Percentiles rank a stretch among this genome's conserved stretches.
These are phyloP conservation scores for Cladosporium sp. DNA, from an alignment of 2,329 filamentous ascomycete genomes.

Conservation along the genomic window DNA sequence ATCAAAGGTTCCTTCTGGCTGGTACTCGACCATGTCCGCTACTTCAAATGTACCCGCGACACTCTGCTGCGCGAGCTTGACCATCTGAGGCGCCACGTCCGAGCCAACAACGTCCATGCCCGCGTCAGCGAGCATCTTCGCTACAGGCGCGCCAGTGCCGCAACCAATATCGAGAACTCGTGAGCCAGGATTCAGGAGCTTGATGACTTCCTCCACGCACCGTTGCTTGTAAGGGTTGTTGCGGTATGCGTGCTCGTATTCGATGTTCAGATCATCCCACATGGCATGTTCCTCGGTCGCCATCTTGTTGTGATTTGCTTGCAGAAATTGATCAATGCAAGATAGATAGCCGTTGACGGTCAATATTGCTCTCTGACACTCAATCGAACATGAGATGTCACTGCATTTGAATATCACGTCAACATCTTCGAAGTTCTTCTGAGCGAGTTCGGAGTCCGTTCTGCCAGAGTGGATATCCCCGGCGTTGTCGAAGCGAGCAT, in stretches of 20 bases:
- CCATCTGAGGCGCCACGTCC: slow-evolving; percentile 31
- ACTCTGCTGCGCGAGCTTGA: slow-evolving; percentile 20
- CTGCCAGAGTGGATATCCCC: not conserved
- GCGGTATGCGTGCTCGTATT: slow-evolving; percentile 28
- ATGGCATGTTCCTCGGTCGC: slow-evolving; percentile 10
- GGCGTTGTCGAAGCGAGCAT: no score
- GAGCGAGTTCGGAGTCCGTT: no score
- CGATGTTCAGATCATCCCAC: slow-evolving; percentile 24
- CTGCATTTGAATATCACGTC: no score
- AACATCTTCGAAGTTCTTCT: no score
- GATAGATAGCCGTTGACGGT: no score
- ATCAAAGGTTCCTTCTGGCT: slow-evolving; percentile 21
- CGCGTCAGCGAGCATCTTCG: slow-evolving; percentile 25
- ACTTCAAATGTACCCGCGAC: slow-evolving; percentile 22
- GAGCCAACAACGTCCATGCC: slow-evolving; percentile 27
- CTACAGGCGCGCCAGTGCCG: slow-evolving; percentile 31
- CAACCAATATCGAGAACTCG: slow-evolving; percentile 25
- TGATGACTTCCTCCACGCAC: slow-evolving; percentile 17
- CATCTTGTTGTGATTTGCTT: not conserved
- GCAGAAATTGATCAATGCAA: not conserved
- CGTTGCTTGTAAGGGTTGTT: slow-evolving; percentile 27
- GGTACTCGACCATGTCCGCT: slow-evolving; percentile 25
- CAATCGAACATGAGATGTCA: no score
- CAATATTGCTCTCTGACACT: no score
- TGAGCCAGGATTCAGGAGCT: slow-evolving; percentile 15